Conservation (phyloP, 1,284 basidiomycete genomes). For the Trichosporon coremiiforme region DNA sequence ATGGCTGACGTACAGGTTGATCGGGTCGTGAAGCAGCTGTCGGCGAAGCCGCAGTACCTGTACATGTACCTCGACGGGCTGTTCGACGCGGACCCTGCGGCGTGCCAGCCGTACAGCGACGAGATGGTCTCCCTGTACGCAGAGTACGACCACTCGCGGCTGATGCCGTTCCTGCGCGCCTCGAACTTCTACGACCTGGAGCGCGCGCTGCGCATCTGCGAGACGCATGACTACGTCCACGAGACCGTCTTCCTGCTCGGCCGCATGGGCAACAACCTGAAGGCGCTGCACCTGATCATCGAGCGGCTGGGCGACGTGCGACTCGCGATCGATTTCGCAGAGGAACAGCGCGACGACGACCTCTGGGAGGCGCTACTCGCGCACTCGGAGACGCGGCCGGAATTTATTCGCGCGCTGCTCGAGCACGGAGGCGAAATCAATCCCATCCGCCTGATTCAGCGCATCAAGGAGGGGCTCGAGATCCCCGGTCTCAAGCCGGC, state of each 20-base stretch:
- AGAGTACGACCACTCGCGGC: slow-evolving; percentile 72
- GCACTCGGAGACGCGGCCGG: slow-evolving; percentile 94
- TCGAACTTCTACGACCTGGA: slow-evolving; percentile 92
- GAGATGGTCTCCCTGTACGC: slow-evolving; percentile 89
- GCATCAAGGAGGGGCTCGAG: slow-evolving; percentile 93
- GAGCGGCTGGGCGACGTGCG: slow-evolving; percentile 91
- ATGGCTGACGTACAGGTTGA: slow-evolving; percentile 66
- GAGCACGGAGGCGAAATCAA: slow-evolving; percentile 98
- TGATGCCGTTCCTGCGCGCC: slow-evolving; percentile 89
- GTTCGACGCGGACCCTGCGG: slow-evolving; percentile 80
- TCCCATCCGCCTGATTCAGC: slow-evolving; percentile 86
- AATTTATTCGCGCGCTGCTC: slow-evolving; percentile 89
- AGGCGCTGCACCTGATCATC: slow-evolving; percentile 91
- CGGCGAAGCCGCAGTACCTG: slow-evolving; percentile 74
- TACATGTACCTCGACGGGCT: slow-evolving; percentile 93
- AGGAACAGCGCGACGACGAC: slow-evolving; percentile 95
- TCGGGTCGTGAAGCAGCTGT: slow-evolving; percentile 84
- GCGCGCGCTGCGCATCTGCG: slow-evolving; percentile 79
- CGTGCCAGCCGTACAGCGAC: slow-evolving; percentile 80
- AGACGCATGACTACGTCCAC: slow-evolving; percentile 79
- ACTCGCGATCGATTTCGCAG: slow-evolving; percentile 95
- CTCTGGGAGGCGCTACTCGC: slow-evolving; percentile 95
- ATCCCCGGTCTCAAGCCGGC: slow-evolving; percentile 93
- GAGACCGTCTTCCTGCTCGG: slow-evolving; percentile 99
- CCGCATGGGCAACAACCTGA: slow-evolving; percentile 95